Percentiles rank a stretch among this genome's conserved stretches.
Conservation (phyloP, 1,139 yeast genomes). For the Pichiaceae sp. region DNA sequence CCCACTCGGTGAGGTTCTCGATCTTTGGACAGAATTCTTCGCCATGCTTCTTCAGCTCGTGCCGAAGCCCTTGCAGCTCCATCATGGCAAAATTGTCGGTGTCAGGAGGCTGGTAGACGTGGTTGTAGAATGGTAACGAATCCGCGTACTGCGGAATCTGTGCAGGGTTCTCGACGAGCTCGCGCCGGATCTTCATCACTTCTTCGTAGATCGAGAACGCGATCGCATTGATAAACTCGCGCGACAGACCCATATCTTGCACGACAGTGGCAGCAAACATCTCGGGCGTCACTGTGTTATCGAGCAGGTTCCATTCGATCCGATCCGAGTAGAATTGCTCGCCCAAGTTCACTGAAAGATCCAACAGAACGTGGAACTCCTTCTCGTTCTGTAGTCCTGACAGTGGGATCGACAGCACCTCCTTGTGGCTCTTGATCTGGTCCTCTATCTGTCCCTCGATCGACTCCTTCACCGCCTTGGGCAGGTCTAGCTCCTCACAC, state of each 20-base stretch:
- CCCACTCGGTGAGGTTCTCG: constrained; percentile 82
- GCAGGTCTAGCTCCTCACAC: constrained; percentile 77
- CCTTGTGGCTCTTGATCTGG: constrained; percentile 64
- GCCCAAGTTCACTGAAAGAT: constrained; percentile 75
- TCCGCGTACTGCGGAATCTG: constrained; percentile 24
- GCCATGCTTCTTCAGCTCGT: constrained; percentile 50
- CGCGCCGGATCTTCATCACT: constrained; percentile 67
- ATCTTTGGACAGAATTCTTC: constrained; percentile 88
- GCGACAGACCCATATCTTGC: constrained; percentile 70
- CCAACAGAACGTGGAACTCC: constrained; percentile 63
- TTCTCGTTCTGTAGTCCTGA: constrained; percentile 46
- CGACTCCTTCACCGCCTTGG: constrained; percentile 52
- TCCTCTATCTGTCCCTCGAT: constrained; percentile 66
- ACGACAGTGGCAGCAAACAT: constrained; percentile 76
- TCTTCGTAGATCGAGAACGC: constrained; percentile 83
- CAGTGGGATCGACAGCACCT: constrained; percentile 15
- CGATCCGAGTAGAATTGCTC: constrained; percentile 84
- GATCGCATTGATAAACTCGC: constrained; percentile 87
- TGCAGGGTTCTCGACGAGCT: constrained; percentile 79
- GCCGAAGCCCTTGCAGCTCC: constrained; percentile 48
- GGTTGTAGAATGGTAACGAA: constrained; percentile 27
- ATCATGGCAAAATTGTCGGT: constrained; percentile 11
- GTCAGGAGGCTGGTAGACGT: constrained; percentile 40
- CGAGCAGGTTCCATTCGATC: constrained; percentile 85
- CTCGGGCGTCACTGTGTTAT: constrained; percentile 69